Base-by-base conservation (phyloP, 2,329 filamentous ascomycete genomes). In the Talaromyces sp. region DNA sequence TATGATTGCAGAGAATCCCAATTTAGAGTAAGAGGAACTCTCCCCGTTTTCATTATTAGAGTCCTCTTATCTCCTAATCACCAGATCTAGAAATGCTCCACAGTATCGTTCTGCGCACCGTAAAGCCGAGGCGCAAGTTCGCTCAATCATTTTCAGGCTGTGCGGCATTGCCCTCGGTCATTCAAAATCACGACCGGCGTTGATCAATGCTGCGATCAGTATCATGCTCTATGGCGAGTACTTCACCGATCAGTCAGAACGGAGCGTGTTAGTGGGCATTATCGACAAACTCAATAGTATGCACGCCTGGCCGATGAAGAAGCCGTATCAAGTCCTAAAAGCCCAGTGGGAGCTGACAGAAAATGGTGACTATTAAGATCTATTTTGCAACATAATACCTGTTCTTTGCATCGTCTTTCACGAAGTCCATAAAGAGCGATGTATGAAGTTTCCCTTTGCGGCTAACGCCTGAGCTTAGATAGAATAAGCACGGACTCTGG, bases 261-360 rank as follows among this genome's bases (percentile, higher is more conserved):
- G 68, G 5, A 61, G 67, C 8, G 63, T 65, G 1, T 40, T 70
- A 16, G 18, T 65, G 7, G 61, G 57, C 1, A 64, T 70, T 16
- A 68, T 69, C 16, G 55, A 65, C 27, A 54, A 27, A 9, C 66
- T 65, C 6, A 65, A 60, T 30, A 64, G 63, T 6, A 52, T 69
- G 14, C 61, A 65, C 55, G 65, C 66, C 3, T 69, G 79, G 57
- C 81, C 80, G 31, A 83, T 80, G 63, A 86, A 78, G 57, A 84
- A 85, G 56, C 59, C 63, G 2, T 65, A 64, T 30, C 51, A 67
- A n/a, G 52, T 55, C 7, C 14, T 68, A 14, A 55, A 62, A 42
- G 51, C 33, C 12, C 47, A 57, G 33, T 68, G 68, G 67, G 79
- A 79, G 55, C 83, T 76, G 64, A 85, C 78, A 61, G 83, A 85